Evolutionary conservation across 306 rosid species (phyloP), one percentile per base, ranked within the genome.

Genomic region (Vigna angularis): DNA sequence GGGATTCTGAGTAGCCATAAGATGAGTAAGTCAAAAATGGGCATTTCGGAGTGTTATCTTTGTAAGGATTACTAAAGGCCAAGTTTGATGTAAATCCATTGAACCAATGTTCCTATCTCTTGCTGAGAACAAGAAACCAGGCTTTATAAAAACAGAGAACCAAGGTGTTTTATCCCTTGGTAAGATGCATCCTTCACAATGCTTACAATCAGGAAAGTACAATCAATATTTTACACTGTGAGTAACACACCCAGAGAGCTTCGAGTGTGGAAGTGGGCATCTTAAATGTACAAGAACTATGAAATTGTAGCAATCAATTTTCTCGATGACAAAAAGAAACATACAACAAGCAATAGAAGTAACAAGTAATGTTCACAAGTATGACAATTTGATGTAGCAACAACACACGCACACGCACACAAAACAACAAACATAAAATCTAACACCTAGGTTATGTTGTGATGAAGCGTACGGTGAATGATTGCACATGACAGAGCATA

Each of bases 401-500:
- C 45, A 22, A 26, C 40, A 30, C 75, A 70, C 42, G 22, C 42
- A 53, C 40, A 22, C 13, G 13, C 47, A 59, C 52, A 56, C 3
- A 26, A 38, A 70, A 56, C 3, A 45, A 76, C 6, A n/a, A 66
- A 47, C n/a, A 56, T 22, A 44, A 71, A 82, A 44, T 55, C 57
- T 3, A 7, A 36, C 65, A 74, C 47, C 32, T 77, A 34, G 79
- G 69, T 47, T 56, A 24, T 32, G 17, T 10, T 76, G 7, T 66
- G 75, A 15, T 38, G 44, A 75, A 61, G 42, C 70, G 30, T 17
- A 16, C 10, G 0, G 34, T 53, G 6, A 34, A 15, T 53, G 63
- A 32, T 24, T 40, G 15, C 10, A 71, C 14, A 48, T 56, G 11
- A 51, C 40, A 48, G 55, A 30, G 32, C 14, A 17, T 15, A 55